Evolutionary conservation across 1,284 basidiomycete species (phyloP), one percentile per base, ranked within the genome.

Genomic region (Malassezia yamatoensis): DNA sequence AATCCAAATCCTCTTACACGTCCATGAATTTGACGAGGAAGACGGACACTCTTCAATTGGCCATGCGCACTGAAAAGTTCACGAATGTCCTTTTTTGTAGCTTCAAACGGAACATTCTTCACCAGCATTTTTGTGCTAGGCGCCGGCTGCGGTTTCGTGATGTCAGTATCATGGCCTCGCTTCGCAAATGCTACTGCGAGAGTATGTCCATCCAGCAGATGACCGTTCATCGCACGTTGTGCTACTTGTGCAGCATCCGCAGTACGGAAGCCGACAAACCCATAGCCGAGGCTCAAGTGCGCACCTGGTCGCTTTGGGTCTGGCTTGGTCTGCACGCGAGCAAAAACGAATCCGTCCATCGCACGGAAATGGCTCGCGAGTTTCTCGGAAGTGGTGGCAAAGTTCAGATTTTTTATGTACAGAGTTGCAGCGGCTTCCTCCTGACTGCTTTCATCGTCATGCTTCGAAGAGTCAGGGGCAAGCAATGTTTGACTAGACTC

Each of bases 101-200:
- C 88, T 77, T 98, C 93, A 78, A 98, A 98, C 18, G 93, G 90
- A 59, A 96, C 80, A 72, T 98, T 98, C 81, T 96, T 98, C 67
- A 96, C 87, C 45, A 96, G 82, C 79, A 96, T 61, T 60, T 72
- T 74, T 20, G 70, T 71, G 10, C 72, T 61, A 11, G 75, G 38
- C 12, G 63, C 51, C 11, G 41, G 38, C 16, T 43, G 75, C 58
- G 70, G 74, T 60, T 76, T 64, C 60, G 62, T 63, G 34, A 68
- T 69, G 53, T 75, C 70, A n/a, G 70, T 73, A n/a, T 87, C 87
- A 13, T 78, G 78, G 0, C 90, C 90, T 5, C 90, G 81, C 21
- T 88, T 86, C 1, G 93, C 89, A 62, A 94, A 93, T 70, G 84
- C 86, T 59, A 90, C 85, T 56, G 83, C 81, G 39, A 96, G 76